Percentiles rank a stretch among this genome's conserved stretches.
These are phyloP conservation scores for Fusarium ramigenum DNA, from an alignment of 2,329 filamentous ascomycete genomes.

Conservation along the genomic window DNA sequence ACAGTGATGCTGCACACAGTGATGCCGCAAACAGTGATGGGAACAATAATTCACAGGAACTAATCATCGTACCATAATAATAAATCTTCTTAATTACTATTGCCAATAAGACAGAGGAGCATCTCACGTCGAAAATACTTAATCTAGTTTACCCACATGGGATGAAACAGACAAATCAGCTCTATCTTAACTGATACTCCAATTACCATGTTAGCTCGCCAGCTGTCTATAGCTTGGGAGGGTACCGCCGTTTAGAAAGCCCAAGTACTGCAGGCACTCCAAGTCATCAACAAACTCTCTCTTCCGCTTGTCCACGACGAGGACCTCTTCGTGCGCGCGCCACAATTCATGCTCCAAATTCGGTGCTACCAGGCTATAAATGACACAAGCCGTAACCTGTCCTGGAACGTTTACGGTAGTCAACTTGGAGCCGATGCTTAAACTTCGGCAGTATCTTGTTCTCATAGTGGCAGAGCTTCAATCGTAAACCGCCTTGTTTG, in stretches of 20 bases:
- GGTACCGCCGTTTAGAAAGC: too few relatives aligned
- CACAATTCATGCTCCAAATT: too few relatives aligned
- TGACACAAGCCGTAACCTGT: not conserved
- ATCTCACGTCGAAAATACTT: too few relatives aligned
- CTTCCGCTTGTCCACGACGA: too few relatives aligned
- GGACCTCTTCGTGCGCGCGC: too few relatives aligned
- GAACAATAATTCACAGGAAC: not conserved
- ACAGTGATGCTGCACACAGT: not conserved
- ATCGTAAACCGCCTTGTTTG: not conserved
- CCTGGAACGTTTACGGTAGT: not conserved
- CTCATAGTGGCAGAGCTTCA: too few relatives aligned
- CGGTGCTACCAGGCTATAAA: too few relatives aligned
- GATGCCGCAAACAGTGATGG: not conserved
- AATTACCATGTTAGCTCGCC: too few relatives aligned
- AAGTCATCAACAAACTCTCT: too few relatives aligned
- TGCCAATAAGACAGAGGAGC: not conserved
- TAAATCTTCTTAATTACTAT: not conserved
- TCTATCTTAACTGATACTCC: fast-evolving
- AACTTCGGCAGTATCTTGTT: fast-evolving
- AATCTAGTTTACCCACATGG: not conserved
- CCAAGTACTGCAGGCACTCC: too few relatives aligned
- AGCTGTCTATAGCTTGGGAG: too few relatives aligned
- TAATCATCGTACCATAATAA: not conserved
- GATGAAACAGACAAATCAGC: not conserved
- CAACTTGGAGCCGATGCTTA: not conserved